Base-by-base conservation (phyloP, 2,329 filamentous ascomycete genomes). In the Pezicula neosporulosa region DNA sequence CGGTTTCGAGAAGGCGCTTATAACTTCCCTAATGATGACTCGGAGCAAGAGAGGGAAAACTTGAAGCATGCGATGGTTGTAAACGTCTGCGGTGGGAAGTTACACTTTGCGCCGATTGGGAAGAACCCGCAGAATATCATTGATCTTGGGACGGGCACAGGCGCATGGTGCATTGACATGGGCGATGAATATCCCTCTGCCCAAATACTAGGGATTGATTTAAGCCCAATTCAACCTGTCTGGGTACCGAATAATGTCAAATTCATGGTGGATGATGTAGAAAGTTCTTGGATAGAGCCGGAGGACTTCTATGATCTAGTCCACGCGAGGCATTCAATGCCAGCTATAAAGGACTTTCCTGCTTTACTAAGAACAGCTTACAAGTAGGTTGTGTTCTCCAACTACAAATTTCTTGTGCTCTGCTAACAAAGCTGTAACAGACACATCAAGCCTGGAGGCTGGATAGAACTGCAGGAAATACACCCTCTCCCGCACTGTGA, bases 1-100 rank as follows among this genome's bases (percentile, higher is more conserved):
- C 71, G 71, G 39, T 81, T 77, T 59, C 70, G 77, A 16, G 77
- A 79, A 50, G 78, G 78, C 5, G 61, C 64, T 12, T 84, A 84
- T 59, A 77, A 76, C 49, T 81, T 83, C 47, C 81, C 81, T 24
- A 84, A 83, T 50, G 81, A 84, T 53, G 80, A 82, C 43, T 67
- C 74, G 5, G 81, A 84, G 65, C 79, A 82, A 61, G 78, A 82
- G 56, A 69, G 78, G 36, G 75, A 81, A 57, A 78, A 82, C 47
- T 74, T 83, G 71, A 80, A 78, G 58, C 78, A 82, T 59, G 67
- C 71, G 55, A 76, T 78, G 70, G 66, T 77, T 42, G 75, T 13
- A 16, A 56, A 47, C 36, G 42, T 54, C 41, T 28, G 21, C 21
- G 16, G 24, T 13, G 56, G 57, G 21, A 21, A 2, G 4, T 10